Conservation (phyloP, 495 filamentous ascomycete genomes). For the Penicillium tannophilum region DNA sequence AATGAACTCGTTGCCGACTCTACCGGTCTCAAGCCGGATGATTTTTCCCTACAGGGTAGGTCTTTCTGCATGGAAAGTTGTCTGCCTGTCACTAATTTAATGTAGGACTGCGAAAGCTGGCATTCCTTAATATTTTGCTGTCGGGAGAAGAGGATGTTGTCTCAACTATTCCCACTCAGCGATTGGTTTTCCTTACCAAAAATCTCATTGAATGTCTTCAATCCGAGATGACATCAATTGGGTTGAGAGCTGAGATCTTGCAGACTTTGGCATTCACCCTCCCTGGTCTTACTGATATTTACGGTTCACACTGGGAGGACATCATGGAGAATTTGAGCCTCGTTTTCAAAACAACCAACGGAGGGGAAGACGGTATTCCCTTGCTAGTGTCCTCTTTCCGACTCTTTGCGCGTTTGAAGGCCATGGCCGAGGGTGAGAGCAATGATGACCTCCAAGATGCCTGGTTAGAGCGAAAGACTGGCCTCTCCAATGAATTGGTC, state of each 20-base stretch:
- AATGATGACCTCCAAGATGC: constrained; percentile 88
- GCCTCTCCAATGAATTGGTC: constrained; percentile 58
- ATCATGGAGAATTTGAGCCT: constrained; percentile 58
- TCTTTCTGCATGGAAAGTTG: not conserved
- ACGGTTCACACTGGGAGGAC: constrained; percentile 82
- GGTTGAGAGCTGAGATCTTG: constrained; percentile 55
- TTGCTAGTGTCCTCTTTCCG: constrained; percentile 70
- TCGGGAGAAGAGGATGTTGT: constrained; percentile 52
- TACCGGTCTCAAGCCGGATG: constrained; percentile 52
- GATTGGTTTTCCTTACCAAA: constrained; percentile 80
- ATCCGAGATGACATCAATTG: constrained; percentile 43
- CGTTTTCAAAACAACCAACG: constrained; percentile 52
- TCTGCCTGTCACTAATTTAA: constrained; percentile 20
- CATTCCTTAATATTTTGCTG: constrained; percentile 61
- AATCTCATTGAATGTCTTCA: constrained; percentile 72
- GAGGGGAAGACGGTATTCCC: constrained; percentile 55
- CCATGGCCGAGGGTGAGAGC: constrained; percentile 54
- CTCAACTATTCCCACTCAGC: constrained; percentile 68
- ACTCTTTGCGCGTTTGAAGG: constrained; percentile 63
- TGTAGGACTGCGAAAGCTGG: constrained; percentile 53
- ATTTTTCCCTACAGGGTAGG: constrained; percentile 44
- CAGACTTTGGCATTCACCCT: constrained; percentile 66
- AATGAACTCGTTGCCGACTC: constrained; percentile 63
- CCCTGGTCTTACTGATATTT: constrained; percentile 71
- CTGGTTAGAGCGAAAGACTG: constrained; percentile 54